Percentiles rank a stretch among this genome's conserved stretches.
Evolutionary conservation across 169 alveolate genomes (phyloP).

Genomic region (Plasmodium vivax): DNA sequence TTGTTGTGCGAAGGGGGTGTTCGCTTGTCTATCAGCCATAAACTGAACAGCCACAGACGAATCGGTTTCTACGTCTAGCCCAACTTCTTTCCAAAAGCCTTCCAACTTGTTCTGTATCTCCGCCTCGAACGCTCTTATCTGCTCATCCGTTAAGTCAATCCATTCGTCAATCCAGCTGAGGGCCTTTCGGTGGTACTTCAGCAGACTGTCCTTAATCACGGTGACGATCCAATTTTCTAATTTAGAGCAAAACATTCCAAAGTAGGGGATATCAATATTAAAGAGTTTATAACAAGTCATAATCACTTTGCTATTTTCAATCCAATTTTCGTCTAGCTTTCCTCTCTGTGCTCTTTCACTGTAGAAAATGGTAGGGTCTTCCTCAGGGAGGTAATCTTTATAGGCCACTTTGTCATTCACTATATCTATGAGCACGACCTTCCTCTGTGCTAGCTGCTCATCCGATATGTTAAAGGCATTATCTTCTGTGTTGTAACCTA

Average conservation of each 20-base stretch:
- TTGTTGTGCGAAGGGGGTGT: neutral
- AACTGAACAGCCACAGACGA: neutral
- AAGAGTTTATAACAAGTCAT: slow-evolving; percentile 84
- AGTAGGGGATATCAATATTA: slow-evolving; percentile 83
- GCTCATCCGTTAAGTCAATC: slow-evolving; percentile 79
- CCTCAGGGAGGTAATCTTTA: slow-evolving; percentile 31
- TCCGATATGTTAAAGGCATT: slow-evolving; percentile 71
- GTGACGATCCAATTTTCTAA: slow-evolving; percentile 82
- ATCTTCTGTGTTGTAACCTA: slow-evolving; percentile 32
- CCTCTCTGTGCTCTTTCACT: slow-evolving; percentile 76
- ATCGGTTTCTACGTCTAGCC: neutral
- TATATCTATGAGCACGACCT: slow-evolving; percentile 72
- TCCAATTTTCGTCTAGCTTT: slow-evolving; percentile 66
- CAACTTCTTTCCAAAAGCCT: slow-evolving; percentile 61
- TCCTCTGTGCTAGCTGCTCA: slow-evolving; percentile 45
- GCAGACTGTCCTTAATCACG: slow-evolving; percentile 77
- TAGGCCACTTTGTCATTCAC: slow-evolving; percentile 72
- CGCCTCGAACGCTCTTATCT: slow-evolving; percentile 77
- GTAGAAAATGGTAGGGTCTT: slow-evolving; percentile 66
- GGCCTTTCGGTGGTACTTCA: slow-evolving; percentile 80
- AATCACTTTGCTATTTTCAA: slow-evolving; percentile 24
- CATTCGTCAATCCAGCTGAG: slow-evolving; percentile 82
- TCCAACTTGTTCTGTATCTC: slow-evolving; percentile 79
- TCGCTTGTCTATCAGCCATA: neutral
- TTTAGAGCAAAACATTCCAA: slow-evolving; percentile 84